These are phyloP conservation scores for Apiotrichum porosum DNA, from an alignment of 1,284 basidiomycete genomes.

Conservation along the genomic window DNA sequence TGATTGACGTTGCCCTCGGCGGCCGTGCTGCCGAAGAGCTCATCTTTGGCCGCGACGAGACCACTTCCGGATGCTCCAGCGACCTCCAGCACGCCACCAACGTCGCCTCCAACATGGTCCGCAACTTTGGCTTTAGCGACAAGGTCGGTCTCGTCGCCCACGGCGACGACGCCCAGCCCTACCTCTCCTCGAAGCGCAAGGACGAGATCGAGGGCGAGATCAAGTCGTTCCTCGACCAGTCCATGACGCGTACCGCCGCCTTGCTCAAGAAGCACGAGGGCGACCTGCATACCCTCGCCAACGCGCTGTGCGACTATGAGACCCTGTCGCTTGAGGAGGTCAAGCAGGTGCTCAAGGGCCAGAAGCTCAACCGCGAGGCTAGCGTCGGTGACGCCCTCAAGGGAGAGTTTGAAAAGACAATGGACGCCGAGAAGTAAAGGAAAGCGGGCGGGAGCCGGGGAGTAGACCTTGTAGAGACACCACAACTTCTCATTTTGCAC, in stretches of 20 bases:
- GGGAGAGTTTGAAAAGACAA: slow-evolving; percentile 21
- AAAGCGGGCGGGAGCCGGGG: no score
- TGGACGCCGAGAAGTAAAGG: slow-evolving; percentile 1
- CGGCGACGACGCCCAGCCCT: slow-evolving; percentile 65
- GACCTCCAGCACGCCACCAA: slow-evolving; percentile 75
- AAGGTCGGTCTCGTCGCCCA: slow-evolving; percentile 73
- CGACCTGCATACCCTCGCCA: slow-evolving; percentile 80
- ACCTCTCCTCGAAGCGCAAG: slow-evolving; percentile 65
- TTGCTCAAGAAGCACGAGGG: slow-evolving; percentile 67
- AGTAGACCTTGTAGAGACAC: slow-evolving; percentile 8
- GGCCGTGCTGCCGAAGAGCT: slow-evolving; percentile 90
- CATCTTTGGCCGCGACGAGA: slow-evolving; percentile 79
- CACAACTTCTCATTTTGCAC: slow-evolving; percentile 6
- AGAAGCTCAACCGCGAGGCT: slow-evolving; percentile 55
- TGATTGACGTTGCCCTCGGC: slow-evolving; percentile 85
- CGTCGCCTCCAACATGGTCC: slow-evolving; percentile 79
- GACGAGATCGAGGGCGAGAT: slow-evolving; percentile 82
- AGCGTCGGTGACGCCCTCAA: slow-evolving; percentile 28
- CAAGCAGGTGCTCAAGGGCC: slow-evolving; percentile 71
- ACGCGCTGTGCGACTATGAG: slow-evolving; percentile 86
- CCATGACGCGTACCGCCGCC: slow-evolving; percentile 63
- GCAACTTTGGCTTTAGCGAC: slow-evolving; percentile 73
- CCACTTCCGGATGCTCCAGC: slow-evolving; percentile 83
- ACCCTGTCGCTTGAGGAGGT: slow-evolving; percentile 85
- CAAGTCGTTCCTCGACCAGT: slow-evolving; percentile 66